Evolutionary conservation across 768 basidiomycete genomes (phyloP), one percentile per base, ranked within the genome.

Genomic region (Rhodotorula taiwanensis): DNA sequence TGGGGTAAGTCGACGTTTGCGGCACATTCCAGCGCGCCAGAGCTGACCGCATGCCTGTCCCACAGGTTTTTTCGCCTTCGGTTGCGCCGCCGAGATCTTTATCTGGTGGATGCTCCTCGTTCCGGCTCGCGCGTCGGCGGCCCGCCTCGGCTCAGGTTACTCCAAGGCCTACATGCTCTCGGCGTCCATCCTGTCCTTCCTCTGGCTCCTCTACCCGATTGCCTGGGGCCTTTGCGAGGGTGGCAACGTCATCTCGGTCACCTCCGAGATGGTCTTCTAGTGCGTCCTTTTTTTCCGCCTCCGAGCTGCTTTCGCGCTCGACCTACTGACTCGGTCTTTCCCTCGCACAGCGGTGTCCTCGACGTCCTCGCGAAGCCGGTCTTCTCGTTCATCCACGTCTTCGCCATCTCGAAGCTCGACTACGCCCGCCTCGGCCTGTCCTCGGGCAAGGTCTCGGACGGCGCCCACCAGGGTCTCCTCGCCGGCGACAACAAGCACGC

Each of bases 171-270:
- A 77, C 74, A 69, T 72, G 49, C 67, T 41, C 25, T 77, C 78
- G n/a, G 79, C 80, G 5, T 69, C 66, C 20, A 79, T 79, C 75
- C 76, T 84, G 63, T 76, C 79, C n/a, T 77, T 82, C 74, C 76
- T 83, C 67, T 83, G 81, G 80, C 58, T 80, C 60, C 67, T 82
- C n/a, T 83, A 83, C 75, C 81, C 83, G 15, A 79, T 84, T 64
- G 78, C 77, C 30, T 83, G 83, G 83, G 82, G 79, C 52, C 75
- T 81, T 34, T 78, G 78, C 30, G 82, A 83, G 58, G 69, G 64
- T 2, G 76, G 77, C 9, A 80, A 82, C 73, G 77, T 76, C 58
- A 83, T 84, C 70, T 69, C 78, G 8, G 77, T 80, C 30, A 78
- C 79, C 43, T 75, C 77, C 7, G 82, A 83, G 74, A 83, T 82